Evolutionary conservation across 2,329 filamentous ascomycete species (phyloP).

Genomic region (Apiospora hydei): DNA sequence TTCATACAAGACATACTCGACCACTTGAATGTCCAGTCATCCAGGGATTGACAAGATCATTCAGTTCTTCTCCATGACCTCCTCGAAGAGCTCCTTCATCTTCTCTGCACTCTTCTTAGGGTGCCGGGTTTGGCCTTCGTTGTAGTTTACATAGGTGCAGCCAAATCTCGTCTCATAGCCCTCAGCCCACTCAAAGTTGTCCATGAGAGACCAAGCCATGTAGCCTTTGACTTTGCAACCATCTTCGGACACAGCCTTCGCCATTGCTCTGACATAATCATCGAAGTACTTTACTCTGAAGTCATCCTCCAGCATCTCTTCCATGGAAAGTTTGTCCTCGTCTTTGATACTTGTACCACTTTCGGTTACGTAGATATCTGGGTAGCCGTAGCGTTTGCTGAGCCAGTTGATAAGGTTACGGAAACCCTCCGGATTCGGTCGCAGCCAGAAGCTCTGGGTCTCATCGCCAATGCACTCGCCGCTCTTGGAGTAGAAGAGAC

Average conservation of each 20-base stretch:
- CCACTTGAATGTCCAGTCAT: not conserved
- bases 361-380: conserved; percentile 87
- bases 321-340: conserved; percentile 76
- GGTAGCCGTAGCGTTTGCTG: conserved; percentile 76
- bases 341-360: conserved; percentile 86
- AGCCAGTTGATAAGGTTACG: conserved; percentile 79
- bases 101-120: conserved; percentile 85
- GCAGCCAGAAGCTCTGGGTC: conserved; percentile 84
- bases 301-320: conserved; percentile 79
- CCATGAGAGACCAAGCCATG: conserved; percentile 87
- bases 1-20: not conserved
- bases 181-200: conserved; percentile 94
- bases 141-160: conserved; percentile 84
- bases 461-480: conserved; percentile 80
- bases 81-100: conserved; percentile 74
- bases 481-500: conserved; percentile 72
- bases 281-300: conserved; percentile 83
- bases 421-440: conserved; percentile 79
- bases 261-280: conserved; percentile 79
- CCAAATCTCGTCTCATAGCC: conserved; percentile 88
- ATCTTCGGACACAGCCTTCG: conserved; percentile 72
- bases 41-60: not conserved
- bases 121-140: conserved; percentile 74
- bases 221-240: conserved; percentile 83
- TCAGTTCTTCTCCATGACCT: conserved; percentile 70